Evolutionary conservation across 805 yeast genomes (phyloP).

Genomic region (Schizosaccharomyces japonicus): DNA sequence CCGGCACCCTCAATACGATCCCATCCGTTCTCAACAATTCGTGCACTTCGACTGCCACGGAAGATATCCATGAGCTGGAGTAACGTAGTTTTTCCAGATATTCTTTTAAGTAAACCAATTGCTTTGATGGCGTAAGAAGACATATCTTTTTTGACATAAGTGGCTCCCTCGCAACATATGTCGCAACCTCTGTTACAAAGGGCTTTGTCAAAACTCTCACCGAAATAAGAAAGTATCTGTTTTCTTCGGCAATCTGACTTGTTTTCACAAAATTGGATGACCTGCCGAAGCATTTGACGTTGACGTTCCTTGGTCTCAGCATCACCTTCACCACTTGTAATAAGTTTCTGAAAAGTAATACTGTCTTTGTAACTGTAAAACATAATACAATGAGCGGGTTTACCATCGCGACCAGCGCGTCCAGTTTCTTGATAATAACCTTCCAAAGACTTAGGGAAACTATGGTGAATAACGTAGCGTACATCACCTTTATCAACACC

Average conservation of each 20-base stretch:
- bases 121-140: slow-evolving; percentile 39
- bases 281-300: slow-evolving; percentile 50
- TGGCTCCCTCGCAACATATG: slow-evolving; percentile 35
- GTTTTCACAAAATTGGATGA: slow-evolving; percentile 78
- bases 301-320: slow-evolving; percentile 37
- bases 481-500: slow-evolving; percentile 96
- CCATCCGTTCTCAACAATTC: slow-evolving; percentile 39
- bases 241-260: slow-evolving; percentile 70
- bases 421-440: slow-evolving; percentile 97
- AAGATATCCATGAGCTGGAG: slow-evolving; percentile 64
- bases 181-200: slow-evolving; percentile 60
- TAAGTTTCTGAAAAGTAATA: background rate
- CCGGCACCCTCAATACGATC: slow-evolving; percentile 43
- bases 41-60: slow-evolving; percentile 44
- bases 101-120: slow-evolving; percentile 29
- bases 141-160: slow-evolving; percentile 35
- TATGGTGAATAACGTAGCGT: slow-evolving; percentile 67
- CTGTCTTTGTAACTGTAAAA: slow-evolving; percentile 33
- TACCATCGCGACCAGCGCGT: slow-evolving; percentile 92
- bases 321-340: slow-evolving; percentile 2
- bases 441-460: slow-evolving; percentile 72
- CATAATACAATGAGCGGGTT: slow-evolving; percentile 56
- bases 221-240: slow-evolving; percentile 74
- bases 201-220: slow-evolving; percentile 48
- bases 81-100: slow-evolving; percentile 39